Conservation (phyloP, 2,329 filamentous ascomycete species). For the Aspergillus clavatus region DNA sequence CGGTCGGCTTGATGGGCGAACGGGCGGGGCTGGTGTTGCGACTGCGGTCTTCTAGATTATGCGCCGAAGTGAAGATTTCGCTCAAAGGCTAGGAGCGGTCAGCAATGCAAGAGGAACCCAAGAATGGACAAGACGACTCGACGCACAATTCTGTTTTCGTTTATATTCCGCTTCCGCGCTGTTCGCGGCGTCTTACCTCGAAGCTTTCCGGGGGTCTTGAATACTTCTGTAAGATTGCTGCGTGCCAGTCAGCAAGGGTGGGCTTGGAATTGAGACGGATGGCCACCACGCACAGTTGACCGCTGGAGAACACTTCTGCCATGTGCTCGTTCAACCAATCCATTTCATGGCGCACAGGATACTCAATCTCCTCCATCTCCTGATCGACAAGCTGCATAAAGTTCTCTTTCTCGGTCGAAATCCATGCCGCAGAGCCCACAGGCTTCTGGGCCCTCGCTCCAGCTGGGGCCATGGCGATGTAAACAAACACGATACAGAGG, state of each 20-base stretch:
- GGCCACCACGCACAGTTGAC: slow-evolving; percentile 66
- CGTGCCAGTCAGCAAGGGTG: slow-evolving; percentile 26
- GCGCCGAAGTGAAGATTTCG: slow-evolving; percentile 43
- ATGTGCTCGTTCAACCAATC: slow-evolving; percentile 99
- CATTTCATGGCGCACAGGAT: slow-evolving; percentile 85
- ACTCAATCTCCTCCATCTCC: slow-evolving; percentile 89
- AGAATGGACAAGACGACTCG: neutral
- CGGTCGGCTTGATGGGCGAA: slow-evolving; percentile 29
- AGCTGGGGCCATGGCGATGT: slow-evolving; percentile 36
- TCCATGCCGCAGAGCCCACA: slow-evolving; percentile 80
- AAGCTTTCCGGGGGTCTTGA: slow-evolving; percentile 61
- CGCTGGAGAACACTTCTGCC: slow-evolving; percentile 83
- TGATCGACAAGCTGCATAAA: slow-evolving; percentile 69
- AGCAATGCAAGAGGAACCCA: slow-evolving; percentile 6
- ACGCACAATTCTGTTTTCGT: slow-evolving; percentile 43
- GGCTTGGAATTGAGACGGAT: slow-evolving; percentile 4
- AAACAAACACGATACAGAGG: slow-evolving; percentile 30
- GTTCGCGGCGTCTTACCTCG: slow-evolving; percentile 47
- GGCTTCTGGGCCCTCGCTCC: slow-evolving; percentile 43
- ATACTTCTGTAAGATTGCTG: slow-evolving; percentile 89
- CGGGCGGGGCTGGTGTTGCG: slow-evolving; percentile 33
- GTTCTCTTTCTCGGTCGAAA: slow-evolving; percentile 75
- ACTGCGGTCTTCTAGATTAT: slow-evolving; percentile 34
- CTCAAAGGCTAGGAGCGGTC: slow-evolving; percentile 39
- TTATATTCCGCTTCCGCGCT: slow-evolving; percentile 39